Percentiles rank a stretch among this genome's conserved stretches.
phyloP scores from a whole-genome alignment of 2,329 filamentous ascomycete genomes.

The Sarocladiaceae sp. region DNA sequence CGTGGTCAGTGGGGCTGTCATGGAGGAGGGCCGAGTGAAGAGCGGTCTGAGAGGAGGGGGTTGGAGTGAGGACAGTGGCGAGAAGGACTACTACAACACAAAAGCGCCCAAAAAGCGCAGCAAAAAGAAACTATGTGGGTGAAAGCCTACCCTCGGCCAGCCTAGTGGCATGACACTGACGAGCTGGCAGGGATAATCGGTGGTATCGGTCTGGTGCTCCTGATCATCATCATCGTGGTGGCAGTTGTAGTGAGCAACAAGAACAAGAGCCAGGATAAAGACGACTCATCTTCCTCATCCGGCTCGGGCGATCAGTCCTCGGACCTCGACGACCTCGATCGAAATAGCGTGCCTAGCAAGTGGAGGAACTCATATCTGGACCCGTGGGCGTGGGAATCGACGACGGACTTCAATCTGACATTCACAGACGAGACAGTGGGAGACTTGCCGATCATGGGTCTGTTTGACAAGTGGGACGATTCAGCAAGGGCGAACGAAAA shows the following conservation, averaged over 20 bases:
- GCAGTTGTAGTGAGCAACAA: slow-evolving; percentile 63
- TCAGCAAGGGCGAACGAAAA: slow-evolving; percentile 68
- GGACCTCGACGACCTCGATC: slow-evolving; percentile 44
- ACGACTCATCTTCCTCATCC: slow-evolving; percentile 17
- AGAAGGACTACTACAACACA: slow-evolving; percentile 41
- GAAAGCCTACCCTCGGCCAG: background rate
- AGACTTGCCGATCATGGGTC: slow-evolving; percentile 82
- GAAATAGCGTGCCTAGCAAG: slow-evolving; percentile 52
- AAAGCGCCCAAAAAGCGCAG: slow-evolving; percentile 40
- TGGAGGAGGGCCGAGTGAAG: slow-evolving; percentile 57
- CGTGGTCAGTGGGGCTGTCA: slow-evolving; percentile 62
- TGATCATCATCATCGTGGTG: slow-evolving; percentile 62
- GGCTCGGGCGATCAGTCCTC: slow-evolving; percentile 16
- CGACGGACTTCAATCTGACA: slow-evolving; percentile 85
- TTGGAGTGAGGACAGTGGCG: slow-evolving; percentile 35
- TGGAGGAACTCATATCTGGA: slow-evolving; percentile 75
- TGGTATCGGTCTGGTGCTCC: slow-evolving; percentile 44
- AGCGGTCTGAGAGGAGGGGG: slow-evolving; percentile 38
- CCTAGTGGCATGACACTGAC: background rate
- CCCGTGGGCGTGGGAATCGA: slow-evolving; percentile 88
- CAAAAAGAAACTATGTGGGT: slow-evolving; percentile 29
- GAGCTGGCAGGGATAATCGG: slow-evolving; percentile 46
- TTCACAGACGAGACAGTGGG: slow-evolving; percentile 84
- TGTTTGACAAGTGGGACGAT: slow-evolving; percentile 83
- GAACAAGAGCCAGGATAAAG: slow-evolving; percentile 27